Base-by-base conservation (phyloP, 805 yeast species). In the Wickerhamiella bombiphila region DNA sequence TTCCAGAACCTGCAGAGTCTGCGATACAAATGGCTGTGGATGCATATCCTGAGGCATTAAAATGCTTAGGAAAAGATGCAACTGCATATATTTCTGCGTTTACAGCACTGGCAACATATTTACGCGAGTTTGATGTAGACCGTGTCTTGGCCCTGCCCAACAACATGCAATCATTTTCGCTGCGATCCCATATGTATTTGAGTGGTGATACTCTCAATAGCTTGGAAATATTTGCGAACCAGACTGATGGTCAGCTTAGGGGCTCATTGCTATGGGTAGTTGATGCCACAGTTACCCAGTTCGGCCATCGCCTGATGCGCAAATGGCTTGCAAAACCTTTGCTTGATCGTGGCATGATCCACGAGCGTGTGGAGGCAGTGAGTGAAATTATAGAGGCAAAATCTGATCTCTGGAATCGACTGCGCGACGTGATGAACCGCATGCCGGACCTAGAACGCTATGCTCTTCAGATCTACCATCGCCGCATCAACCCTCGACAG, bases 211-310 rank as follows among this genome's bases (percentile, higher is more conserved):
- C 94, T 0, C 47, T 91, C 3, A 65, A 67, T 22, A 74, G 80
- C 31, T 59, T 91, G 16, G 96, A 91, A 50, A 68, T 91, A 1
- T 82, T 80, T 49, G 60, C 62, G 16, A 81, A 81, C 48, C 58
- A 66, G 3, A 73, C 91, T 0, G 74, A 74, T 43, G 54, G 59
- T 9, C 59, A 65, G 3, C 62, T 61, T 6, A 58, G 64, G 22
- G 97, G 96, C 0, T 73, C 94, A 0, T 58, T 88, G 11, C 54
- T 80, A 13, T 81, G 93, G 85, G 61, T 82, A 2, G 48, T 91
- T 42, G 80, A 88, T 53, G 85, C 79, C 46, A 81, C 97, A 0
- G 59, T 72, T 24, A 81, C 97, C 0, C 64, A 68, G 21, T 78
- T 77, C 55, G 98, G 98, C 0, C 68, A 64, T 32, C 58, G 94